Percentiles rank a stretch among this genome's conserved stretches.
Evolutionary conservation across 2,329 filamentous ascomycete genomes (phyloP).

Genomic region (Colletotrichum camelliae): DNA sequence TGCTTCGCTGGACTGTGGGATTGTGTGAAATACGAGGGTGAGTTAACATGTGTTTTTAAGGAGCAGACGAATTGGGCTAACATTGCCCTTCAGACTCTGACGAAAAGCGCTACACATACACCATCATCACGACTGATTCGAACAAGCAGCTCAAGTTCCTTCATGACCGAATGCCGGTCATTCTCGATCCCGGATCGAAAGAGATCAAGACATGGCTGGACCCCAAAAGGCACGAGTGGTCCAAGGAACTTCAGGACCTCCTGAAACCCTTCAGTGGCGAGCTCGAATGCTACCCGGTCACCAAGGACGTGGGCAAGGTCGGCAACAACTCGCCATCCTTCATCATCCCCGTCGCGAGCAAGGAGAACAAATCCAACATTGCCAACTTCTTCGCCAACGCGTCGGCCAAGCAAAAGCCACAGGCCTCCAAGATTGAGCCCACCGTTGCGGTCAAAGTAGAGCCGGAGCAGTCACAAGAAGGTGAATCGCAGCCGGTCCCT

Average conservation of each 20-base stretch:
- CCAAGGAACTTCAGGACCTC: conserved; percentile 75
- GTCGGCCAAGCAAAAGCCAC: conserved; percentile 39
- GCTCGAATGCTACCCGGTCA: conserved; percentile 85
- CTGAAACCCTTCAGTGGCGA: conserved; percentile 82
- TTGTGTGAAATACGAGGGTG: conserved; percentile 80
- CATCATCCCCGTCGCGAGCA: conserved; percentile 81
- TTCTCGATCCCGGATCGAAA: conserved; percentile 78
- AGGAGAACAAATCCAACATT: conserved; percentile 91
- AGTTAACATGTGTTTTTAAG: conserved; percentile 5
- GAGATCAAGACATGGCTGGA: conserved; percentile 80
- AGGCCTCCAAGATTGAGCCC: not conserved
- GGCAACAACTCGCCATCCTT: conserved; percentile 89
- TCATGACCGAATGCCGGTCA: conserved; percentile 95
- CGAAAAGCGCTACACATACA: conserved; percentile 84
- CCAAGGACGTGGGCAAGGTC: conserved; percentile 90
- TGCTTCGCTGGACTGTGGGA: conserved; percentile 94
- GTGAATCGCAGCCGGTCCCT: conserved; percentile 23
- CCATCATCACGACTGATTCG: conserved; percentile 89
- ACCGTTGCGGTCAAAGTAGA: conserved; percentile 25
- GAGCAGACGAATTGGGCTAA: not conserved
- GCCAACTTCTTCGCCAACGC: conserved; percentile 82
- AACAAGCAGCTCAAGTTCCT: conserved; percentile 85
- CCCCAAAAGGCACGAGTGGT: conserved; percentile 75
- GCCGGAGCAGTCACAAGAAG: conserved; percentile 9
- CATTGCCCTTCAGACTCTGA: conserved; percentile 49